Evolutionary conservation across 805 yeast species (phyloP), one percentile per base, ranked within the genome.

Genomic region (Hanseniaspora vineae): DNA sequence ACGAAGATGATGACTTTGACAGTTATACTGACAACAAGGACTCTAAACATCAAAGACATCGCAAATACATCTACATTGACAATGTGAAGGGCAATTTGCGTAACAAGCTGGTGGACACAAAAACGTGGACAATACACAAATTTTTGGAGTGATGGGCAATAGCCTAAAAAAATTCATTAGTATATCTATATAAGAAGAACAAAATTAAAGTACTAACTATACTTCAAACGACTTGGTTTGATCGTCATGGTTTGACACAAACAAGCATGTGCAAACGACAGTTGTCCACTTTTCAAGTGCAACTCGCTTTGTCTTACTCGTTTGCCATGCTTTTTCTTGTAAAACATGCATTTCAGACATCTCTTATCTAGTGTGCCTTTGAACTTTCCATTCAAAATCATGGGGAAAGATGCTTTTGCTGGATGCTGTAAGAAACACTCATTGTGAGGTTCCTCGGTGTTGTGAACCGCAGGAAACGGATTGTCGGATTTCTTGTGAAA

Each of bases 351-450:
- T 18, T 20, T 15, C 17, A 32, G 19, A 12, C 46, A 46, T 19
- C 50, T 39, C 14, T 4, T 39, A 35, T 47, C 50, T 15, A 20
- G 23, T 2, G 6, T 31, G 12, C 35, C 39, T 40, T 44, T 47
- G 15, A 23, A 47, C 13, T 32, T 37, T 1, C 50, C 50, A 31
- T 47, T 39, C 11, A 47, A 2, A 11, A 47, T 37, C 40, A 37
- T n/a, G 6, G 29, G 39, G 39, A n/a, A 29, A n/a, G 32, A 32
- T 43, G 31, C 9, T 8, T 31, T 13, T 31, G 35, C 29, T 4
- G 15, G 6, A 33, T 5, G 4, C 8, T 23, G 4, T 23, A 8
- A 5, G 8, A 4, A 4, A 23, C 8, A 8, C 29, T 8, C 8
- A 23, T 23, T 5, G 29, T 23, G 29, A 8, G 29, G 29, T 4